Percentiles rank a stretch among this genome's conserved stretches.
Evolutionary conservation across 2,329 filamentous ascomycete species (phyloP).

Genomic region (Fusarium palustre): DNA sequence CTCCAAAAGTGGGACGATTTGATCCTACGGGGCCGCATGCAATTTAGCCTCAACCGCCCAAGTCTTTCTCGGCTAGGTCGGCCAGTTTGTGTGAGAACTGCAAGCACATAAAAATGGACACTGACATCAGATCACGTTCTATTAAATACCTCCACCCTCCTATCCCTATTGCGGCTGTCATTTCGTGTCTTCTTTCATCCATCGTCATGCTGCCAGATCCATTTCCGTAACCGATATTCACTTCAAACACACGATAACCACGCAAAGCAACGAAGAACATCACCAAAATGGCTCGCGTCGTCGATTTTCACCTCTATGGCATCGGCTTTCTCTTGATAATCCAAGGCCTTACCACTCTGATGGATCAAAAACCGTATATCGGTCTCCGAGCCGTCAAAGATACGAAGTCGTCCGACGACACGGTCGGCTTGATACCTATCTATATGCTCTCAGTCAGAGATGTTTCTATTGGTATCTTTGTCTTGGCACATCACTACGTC

Average conservation of each 20-base stretch:
- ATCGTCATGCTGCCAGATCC: too few species aligned
- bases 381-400: background rate
- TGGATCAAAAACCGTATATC: background rate
- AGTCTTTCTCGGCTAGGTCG: background rate
- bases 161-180: background rate
- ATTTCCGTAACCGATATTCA: background rate
- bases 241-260: background rate
- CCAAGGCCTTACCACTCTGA: background rate
- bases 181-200: too few species aligned
- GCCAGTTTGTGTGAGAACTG: background rate
- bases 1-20: background rate
- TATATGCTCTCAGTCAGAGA: slow-evolving; percentile 5
- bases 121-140: background rate
- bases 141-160: background rate
- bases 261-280: accelerated
- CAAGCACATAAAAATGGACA: background rate
- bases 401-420: background rate
- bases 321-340: background rate
- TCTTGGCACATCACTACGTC: background rate
- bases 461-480: background rate
- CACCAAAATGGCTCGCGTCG: background rate
- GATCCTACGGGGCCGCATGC: background rate
- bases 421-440: background rate
- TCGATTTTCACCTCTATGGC: background rate
- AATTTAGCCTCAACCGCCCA: background rate